phyloP scores from a whole-genome alignment of 75 land plant genomes.

The Chamaecyparis obtusa region DNA sequence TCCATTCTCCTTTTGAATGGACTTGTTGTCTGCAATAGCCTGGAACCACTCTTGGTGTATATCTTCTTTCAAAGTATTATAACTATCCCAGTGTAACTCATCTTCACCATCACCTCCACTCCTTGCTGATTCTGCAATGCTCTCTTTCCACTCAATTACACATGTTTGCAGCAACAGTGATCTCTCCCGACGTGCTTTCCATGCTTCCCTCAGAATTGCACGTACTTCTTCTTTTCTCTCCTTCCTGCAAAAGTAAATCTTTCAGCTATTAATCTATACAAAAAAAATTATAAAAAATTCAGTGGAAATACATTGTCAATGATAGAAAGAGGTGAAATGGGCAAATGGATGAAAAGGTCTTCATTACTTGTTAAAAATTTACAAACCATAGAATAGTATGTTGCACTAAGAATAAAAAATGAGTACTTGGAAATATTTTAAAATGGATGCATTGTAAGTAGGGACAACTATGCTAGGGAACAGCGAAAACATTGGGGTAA shows the following conservation, averaged over 20 bases:
- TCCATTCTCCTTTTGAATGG: slow-evolving; percentile 15
- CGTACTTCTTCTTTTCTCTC: slow-evolving; percentile 62
- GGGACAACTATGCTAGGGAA: not conserved
- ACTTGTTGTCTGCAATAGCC: slow-evolving; percentile 34
- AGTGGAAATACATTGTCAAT: not conserved
- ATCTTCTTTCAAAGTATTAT: slow-evolving; percentile 37
- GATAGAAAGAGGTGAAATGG: not conserved
- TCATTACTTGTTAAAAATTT: not conserved
- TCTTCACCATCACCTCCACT: slow-evolving; percentile 54
- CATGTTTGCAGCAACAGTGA: slow-evolving; percentile 33
- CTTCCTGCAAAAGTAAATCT: slow-evolving; percentile 39
- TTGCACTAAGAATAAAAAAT: not conserved
- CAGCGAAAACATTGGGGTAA: not conserved
- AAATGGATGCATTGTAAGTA: not conserved
- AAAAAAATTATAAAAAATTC: not conserved
- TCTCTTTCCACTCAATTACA: slow-evolving; percentile 51
- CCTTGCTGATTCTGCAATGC: slow-evolving; percentile 72
- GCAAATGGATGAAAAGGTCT: not conserved
- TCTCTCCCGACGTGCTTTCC: slow-evolving; percentile 43
- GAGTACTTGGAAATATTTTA: not conserved
- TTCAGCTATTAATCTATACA: not conserved
- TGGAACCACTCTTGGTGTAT: slow-evolving; percentile 48
- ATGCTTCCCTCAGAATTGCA: slow-evolving; percentile 26
- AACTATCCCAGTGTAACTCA: slow-evolving; percentile 78
- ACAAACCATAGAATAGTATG: not conserved